Evolutionary conservation across 345 rosid genomes (phyloP), one percentile per base, ranked within the genome.

Genomic region (Citrus reticulata): DNA sequence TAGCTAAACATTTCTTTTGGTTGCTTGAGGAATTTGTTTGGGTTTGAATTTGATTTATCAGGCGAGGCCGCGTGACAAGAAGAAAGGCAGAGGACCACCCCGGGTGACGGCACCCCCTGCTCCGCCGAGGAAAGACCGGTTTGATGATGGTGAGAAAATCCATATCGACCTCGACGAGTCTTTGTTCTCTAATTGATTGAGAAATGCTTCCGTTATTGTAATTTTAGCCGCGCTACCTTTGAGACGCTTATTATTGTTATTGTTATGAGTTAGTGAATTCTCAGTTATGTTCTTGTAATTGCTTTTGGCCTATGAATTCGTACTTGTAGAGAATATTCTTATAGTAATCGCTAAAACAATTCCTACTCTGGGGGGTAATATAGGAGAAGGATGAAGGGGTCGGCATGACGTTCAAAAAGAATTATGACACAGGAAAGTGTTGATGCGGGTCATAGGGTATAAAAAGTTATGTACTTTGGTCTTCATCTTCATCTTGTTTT

Each of bases 1-100:
- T 13, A 46, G 51, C 51, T 46, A 13, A 13, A 13, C 5, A 1
- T 46, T 46, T 46, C 17, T 46, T 46, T 46, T 46, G 51, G 51
- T 46, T 46, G 22, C 58, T 17, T 54, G 57, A 51, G 6, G 57
- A 51, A 51, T 16, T 51, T 51, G 57, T 4, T 51, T 42, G 37
- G 27, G 11, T 55, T 74, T 71, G 75, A 6, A 69, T 63, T 72
- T 71, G 39, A 62, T 76, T 78, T 62, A 62, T 70, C 59, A 95
- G 99, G 96, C 97, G 68, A 93, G 98, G 94, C 97, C 97, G 59
- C 78, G 98, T 75, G 67, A 90, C 88, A 95, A 93, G 95, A 91
- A 79, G 79, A 95, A 93, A 77, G 97, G 98, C 58, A 89, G 97
- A 82, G 98, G 95, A 2, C 98, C 95, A 6, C 92, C 95, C 29